Conservation (phyloP, 2,329 filamentous ascomycete genomes). For the Fusarium verticillioides region DNA sequence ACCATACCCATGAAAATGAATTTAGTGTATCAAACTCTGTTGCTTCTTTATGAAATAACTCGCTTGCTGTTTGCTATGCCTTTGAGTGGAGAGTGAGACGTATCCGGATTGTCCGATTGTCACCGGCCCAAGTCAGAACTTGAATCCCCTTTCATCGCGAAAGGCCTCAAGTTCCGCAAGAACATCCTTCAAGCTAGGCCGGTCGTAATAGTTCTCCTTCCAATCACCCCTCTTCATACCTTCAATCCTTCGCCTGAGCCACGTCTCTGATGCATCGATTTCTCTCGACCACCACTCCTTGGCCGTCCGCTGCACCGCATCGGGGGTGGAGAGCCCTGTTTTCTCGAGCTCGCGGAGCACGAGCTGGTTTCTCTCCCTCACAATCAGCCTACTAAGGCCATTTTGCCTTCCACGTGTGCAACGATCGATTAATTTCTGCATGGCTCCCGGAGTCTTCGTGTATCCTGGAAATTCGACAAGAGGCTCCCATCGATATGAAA, state of each 20-base stretch:
- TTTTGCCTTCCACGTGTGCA: constrained; percentile 62
- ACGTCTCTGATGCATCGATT: constrained; percentile 59
- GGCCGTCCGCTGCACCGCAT: constrained; percentile 53
- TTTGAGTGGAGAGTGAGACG: constrained; percentile 3
- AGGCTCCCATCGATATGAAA: constrained; percentile 68
- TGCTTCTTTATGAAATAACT: not conserved
- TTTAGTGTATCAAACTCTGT: not conserved
- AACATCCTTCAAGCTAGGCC: constrained; percentile 61
- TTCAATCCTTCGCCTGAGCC: constrained; percentile 55
- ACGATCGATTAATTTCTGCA: constrained; percentile 61
- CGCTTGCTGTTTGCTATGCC: not conserved
- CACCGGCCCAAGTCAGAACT: constrained; percentile 15
- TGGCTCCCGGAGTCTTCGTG: constrained; percentile 56
- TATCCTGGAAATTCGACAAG: constrained; percentile 67
- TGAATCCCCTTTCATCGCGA: constrained; percentile 34
- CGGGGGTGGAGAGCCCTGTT: constrained; percentile 49
- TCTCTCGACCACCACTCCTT: constrained; percentile 61
- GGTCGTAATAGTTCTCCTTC: constrained; percentile 62
- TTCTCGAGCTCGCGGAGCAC: constrained; percentile 53
- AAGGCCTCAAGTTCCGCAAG: constrained; percentile 46
- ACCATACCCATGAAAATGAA: not conserved
- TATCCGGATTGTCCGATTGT: not conserved
- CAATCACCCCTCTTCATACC: constrained; percentile 56
- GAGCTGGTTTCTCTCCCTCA: constrained; percentile 58
- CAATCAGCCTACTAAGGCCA: constrained; percentile 57